A percentile compares a stretch with the other conserved stretches of the same genome.
phyloP scores from a whole-genome alignment of 1,139 yeast genomes.

The Meyerozyma sp. region DNA sequence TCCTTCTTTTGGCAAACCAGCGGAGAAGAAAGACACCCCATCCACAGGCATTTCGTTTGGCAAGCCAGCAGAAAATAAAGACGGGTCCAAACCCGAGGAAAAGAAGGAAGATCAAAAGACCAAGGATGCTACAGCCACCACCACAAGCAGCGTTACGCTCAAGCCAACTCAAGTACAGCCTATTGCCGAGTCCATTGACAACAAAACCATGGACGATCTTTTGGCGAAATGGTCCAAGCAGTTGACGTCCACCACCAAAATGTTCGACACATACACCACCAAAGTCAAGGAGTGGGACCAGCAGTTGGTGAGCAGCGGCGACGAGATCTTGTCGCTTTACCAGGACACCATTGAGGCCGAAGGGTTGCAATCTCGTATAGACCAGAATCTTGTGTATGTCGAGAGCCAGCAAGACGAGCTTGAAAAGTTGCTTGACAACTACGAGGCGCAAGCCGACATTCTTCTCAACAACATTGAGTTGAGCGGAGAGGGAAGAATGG shows the following conservation, averaged over 20 bases:
- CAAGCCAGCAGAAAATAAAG: slow-evolving; percentile 10
- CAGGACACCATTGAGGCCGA: slow-evolving; percentile 80
- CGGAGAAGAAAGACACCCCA: slow-evolving; percentile 8
- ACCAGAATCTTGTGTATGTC: slow-evolving; percentile 79
- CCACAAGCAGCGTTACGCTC: slow-evolving; percentile 8
- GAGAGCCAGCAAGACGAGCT: slow-evolving; percentile 91
- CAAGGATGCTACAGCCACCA: slow-evolving; percentile 9
- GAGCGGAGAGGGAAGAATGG: slow-evolving; percentile 7
- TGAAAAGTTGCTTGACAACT: slow-evolving; percentile 74
- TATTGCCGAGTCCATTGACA: slow-evolving; percentile 73
- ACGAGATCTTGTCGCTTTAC: slow-evolving; percentile 73
- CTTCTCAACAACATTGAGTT: slow-evolving; percentile 41
- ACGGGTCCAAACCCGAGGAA: slow-evolving; percentile 2
- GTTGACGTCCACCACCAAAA: slow-evolving; percentile 63
- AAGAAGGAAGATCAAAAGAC: slow-evolving; percentile 5
- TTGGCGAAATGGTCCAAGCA: slow-evolving; percentile 93
- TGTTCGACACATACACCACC: slow-evolving; percentile 47
- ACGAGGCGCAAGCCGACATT: slow-evolving; percentile 79
- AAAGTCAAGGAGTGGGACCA: slow-evolving; percentile 1
- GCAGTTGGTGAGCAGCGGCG: slow-evolving; percentile 78
- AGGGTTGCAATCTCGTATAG: slow-evolving; percentile 77
- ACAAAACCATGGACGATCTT: slow-evolving; percentile 88
- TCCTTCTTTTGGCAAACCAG: slow-evolving; percentile 11
- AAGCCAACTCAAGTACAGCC: slow-evolving; percentile 54
- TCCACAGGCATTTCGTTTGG: slow-evolving; percentile 10